Evolutionary conservation across 129 eudicot genomes (phyloP).

Genomic region (Flaveria ramosissima): DNA sequence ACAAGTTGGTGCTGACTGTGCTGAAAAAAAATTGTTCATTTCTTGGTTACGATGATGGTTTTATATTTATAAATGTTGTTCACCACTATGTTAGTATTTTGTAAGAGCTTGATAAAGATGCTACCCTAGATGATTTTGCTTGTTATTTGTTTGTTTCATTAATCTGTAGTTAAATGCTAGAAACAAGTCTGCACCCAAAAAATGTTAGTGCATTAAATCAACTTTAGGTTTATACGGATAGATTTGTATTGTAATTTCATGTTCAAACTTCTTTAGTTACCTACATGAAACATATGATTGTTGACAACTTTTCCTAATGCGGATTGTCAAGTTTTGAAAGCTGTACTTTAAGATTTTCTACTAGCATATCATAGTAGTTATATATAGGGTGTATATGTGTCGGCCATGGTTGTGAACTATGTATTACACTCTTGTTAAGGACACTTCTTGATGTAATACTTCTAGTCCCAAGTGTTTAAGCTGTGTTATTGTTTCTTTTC

Average conservation of each 20-base stretch:
- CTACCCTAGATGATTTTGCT: conserved; percentile 12
- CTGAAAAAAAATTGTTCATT: background rate
- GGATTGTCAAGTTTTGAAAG: background rate
- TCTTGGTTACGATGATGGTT: conserved; percentile 9
- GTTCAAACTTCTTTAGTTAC: conserved; percentile 25
- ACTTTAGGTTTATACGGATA: conserved; percentile 6
- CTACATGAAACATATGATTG: conserved; percentile 14
- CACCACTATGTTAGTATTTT: no score
- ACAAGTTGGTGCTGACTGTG: conserved; percentile 19
- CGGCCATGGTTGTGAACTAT: conserved; percentile 18
- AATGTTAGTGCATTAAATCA: conserved; percentile 50
- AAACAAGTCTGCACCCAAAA: conserved; percentile 98
- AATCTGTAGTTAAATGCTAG: conserved; percentile 76
- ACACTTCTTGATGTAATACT: conserved; percentile 1
- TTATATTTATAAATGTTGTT: background rate
- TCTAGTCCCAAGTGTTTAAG: background rate
- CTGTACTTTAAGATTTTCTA: background rate
- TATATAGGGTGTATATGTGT: no score
- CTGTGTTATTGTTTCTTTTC: background rate
- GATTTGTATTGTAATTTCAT: conserved; percentile 11
- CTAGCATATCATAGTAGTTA: background rate
- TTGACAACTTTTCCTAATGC: conserved; percentile 10
- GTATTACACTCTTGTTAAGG: conserved; percentile 8
- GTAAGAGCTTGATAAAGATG: no score
- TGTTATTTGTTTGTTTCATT: conserved; percentile 18